Conservation (phyloP, 1,139 yeast species). For the Blastobotrys ciferrii region DNA sequence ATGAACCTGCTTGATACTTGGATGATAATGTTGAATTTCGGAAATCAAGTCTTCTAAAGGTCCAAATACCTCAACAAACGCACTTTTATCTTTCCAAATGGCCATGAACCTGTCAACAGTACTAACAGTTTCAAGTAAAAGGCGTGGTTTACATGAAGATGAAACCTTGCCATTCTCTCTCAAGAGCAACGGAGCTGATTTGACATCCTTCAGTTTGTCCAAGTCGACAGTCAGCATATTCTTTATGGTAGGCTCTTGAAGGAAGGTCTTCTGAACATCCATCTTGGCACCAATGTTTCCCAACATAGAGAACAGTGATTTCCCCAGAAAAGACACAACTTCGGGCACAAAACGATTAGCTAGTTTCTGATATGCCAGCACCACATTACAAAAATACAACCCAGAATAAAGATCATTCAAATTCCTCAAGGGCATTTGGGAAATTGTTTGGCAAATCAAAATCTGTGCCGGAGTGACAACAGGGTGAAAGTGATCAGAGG, state of each 20-base stretch:
- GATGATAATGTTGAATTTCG: not conserved
- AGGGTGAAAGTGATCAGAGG: conserved; percentile 93
- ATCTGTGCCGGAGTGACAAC: conserved; percentile 82
- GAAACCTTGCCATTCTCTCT: not conserved
- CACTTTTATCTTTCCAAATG: conserved; percentile 64
- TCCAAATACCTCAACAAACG: conserved; percentile 57
- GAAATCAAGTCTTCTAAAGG: conserved; percentile 38
- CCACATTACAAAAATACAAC: conserved; percentile 59
- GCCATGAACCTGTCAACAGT: conserved; percentile 24
- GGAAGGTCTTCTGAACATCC: not conserved
- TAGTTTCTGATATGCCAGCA: conserved; percentile 70
- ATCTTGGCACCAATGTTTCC: not conserved
- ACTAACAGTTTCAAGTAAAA: not conserved
- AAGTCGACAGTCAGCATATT: not conserved
- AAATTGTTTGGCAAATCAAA: conserved; percentile 67
- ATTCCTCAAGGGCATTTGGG: conserved; percentile 45
- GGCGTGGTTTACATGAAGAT: not conserved
- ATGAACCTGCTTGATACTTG: conserved; percentile 9
- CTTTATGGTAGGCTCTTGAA: not conserved
- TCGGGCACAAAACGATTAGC: conserved; percentile 86
- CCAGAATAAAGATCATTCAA: conserved; percentile 48
- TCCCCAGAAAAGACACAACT: conserved; percentile 57
- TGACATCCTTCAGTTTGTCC: not conserved
- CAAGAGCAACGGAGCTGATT: not conserved
- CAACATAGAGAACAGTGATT: conserved; percentile 40